Conservation (phyloP, 805 yeast species). For the Tetrapisispora iriomotensis region DNA sequence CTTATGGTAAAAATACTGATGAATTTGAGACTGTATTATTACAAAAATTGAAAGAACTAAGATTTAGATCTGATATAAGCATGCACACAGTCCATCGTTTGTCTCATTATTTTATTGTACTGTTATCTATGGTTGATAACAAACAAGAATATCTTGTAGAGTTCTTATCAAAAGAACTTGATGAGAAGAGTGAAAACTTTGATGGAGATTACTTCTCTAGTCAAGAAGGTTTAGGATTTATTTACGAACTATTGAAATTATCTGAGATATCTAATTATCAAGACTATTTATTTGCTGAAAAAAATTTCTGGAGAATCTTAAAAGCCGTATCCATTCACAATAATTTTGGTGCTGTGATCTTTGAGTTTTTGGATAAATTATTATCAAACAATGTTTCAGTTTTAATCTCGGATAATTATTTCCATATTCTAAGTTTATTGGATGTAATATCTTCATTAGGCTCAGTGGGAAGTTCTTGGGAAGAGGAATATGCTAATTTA, state of each 20-base stretch:
- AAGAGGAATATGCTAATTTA: constrained; percentile 44
- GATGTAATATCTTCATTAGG: constrained; percentile 74
- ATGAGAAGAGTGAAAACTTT: constrained; percentile 21
- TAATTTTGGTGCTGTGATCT: not conserved
- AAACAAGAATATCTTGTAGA: constrained; percentile 9
- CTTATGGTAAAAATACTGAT: constrained; percentile 24
- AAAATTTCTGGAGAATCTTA: constrained; percentile 43
- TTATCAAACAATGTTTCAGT: not conserved
- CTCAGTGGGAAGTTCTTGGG: constrained; percentile 65
- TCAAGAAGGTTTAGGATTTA: constrained; percentile 36
- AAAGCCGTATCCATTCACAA: constrained; percentile 4
- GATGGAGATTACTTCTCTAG: constrained; percentile 26
- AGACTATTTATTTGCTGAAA: constrained; percentile 37
- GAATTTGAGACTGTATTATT: constrained; percentile 14
- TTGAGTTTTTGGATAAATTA: not conserved
- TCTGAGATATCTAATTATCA: constrained; percentile 11
- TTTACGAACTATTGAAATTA: constrained; percentile 34
- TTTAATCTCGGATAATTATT: constrained; percentile 25
- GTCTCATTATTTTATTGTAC: constrained; percentile 29
- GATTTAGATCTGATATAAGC: constrained; percentile 6
- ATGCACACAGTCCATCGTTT: constrained; percentile 19
- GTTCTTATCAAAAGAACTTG: constrained; percentile 16
- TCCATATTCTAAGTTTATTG: constrained; percentile 54
- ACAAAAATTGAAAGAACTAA: constrained; percentile 7
- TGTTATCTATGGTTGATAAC: constrained; percentile 15